Evolutionary conservation across 1,139 yeast species (phyloP).

Genomic region (Magnusiomyces clavatus): DNA sequence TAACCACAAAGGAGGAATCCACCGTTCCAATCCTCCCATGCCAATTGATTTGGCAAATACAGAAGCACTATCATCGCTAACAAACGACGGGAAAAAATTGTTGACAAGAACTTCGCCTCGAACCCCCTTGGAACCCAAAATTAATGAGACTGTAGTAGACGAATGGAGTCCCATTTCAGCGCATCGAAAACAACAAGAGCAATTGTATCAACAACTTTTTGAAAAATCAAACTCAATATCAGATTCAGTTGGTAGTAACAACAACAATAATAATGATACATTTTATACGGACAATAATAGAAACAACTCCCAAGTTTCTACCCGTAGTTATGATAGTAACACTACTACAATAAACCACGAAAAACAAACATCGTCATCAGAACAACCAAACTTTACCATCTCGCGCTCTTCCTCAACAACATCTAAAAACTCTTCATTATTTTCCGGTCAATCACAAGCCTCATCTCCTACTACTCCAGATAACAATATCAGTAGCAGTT

Average conservation of each 20-base stretch:
- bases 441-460: background rate
- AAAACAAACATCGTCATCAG: background rate
- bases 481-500: no score
- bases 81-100: slow-evolving; percentile 33
- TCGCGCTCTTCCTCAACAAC: background rate
- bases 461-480: no score
- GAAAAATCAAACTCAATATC: no score
- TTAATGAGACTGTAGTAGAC: slow-evolving; percentile 3
- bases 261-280: no score
- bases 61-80: slow-evolving; percentile 99
- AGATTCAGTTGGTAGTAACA: no score
- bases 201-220: no score
- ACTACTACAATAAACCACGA: background rate
- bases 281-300: no score
- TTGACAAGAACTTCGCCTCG: background rate
- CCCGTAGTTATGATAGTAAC: background rate
- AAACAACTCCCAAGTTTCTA: no score
- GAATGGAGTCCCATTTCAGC: no score
- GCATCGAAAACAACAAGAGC: no score
- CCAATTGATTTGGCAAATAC: background rate
- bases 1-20: background rate
- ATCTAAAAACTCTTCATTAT: background rate
- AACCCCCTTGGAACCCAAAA: background rate
- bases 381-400: background rate
- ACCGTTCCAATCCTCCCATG: background rate